Evolutionary conservation across 2,329 filamentous ascomycete species (phyloP), one percentile per base, ranked within the genome.

Genomic region (Aureobasidium zeae): DNA sequence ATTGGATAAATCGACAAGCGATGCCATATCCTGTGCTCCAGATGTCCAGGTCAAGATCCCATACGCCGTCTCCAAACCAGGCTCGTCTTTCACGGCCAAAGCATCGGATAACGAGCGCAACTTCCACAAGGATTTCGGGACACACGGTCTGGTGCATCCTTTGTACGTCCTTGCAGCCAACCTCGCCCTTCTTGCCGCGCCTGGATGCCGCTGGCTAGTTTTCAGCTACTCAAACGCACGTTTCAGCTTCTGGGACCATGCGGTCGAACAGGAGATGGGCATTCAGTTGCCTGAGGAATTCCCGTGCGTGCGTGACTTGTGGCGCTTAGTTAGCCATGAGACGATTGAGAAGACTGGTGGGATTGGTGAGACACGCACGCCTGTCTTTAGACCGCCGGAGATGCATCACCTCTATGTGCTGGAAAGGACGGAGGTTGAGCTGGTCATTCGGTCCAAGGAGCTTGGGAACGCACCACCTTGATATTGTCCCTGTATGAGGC

Each of bases 1-100:
- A 2, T 6, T 43, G 4, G 39, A 43, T 8, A 43, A 43, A 12
- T 43, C 39, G 10, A 43, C 39, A 3, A 33, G 28, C 2, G 39
- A 43, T 24, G 39, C 39, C 1, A 43, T 43, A 5, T 34, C 39
- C 1, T 43, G 39, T n/a, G 29, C 30, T 5, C 20, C 22, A 3
- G 39, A 43, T 19, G 30, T 43, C 2, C 3, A n/a, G 2, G 6
- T 43, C 7, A 15, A 12, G 0, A 4, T 34, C 10, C 39, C 39
- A 25, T 43, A 43, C n/a, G n/a, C n/a, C n/a, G n/a, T n/a, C n/a
- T n/a, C n/a, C n/a, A n/a, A n/a, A n/a, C n/a, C n/a, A n/a, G n/a
- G n/a, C n/a, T n/a, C n/a, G n/a, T n/a, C n/a, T n/a, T n/a, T 34
- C 7, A 6, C 9, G 13, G 33, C 10, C 20, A 29, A 16, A 11